phyloP scores from a whole-genome alignment of 2,329 filamentous ascomycete genomes.

The Westerdykella sp. region DNA sequence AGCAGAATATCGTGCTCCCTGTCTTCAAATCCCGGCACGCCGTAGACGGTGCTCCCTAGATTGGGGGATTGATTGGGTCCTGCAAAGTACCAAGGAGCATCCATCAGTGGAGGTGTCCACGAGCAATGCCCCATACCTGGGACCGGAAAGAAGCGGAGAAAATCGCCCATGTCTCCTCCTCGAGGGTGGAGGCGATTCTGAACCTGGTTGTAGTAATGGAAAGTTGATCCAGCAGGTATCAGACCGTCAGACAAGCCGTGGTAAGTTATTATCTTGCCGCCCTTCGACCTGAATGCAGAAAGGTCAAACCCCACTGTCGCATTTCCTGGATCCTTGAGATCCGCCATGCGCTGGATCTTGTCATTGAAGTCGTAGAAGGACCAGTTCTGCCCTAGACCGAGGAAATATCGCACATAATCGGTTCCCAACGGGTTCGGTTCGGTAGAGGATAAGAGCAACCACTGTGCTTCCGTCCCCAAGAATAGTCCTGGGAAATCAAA shows the following conservation, averaged over 20 bases:
- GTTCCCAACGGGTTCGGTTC: conserved; percentile 25
- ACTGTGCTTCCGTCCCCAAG: conserved; percentile 39
- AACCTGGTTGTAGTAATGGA: conserved; percentile 44
- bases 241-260: conserved; percentile 43
- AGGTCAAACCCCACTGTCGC: conserved; percentile 33
- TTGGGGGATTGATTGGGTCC: conserved; percentile 4
- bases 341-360: conserved; percentile 24
- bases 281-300: conserved; percentile 24
- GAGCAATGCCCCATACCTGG: conserved; percentile 49
- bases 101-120: conserved; percentile 30
- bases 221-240: conserved; percentile 40
- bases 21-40: conserved; percentile 7
- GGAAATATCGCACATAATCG: conserved; percentile 36
- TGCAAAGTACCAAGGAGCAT: conserved; percentile 37
- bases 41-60: conserved; percentile 2
- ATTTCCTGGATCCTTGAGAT: conserved; percentile 30
- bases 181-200: neutral
- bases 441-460: too few relatives aligned
- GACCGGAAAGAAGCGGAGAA: conserved; percentile 47
- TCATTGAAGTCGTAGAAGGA: conserved; percentile 41
- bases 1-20: conserved; percentile 38
- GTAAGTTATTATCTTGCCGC: conserved; percentile 42
- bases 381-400: conserved; percentile 38
- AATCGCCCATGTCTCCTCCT: conserved; percentile 25
- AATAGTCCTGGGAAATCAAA: conserved; percentile 46